Percentiles rank a stretch among this genome's conserved stretches.
phyloP scores from a whole-genome alignment of 371 early-diverging fungal genomes.

The Lichtheimia hyalospora region DNA sequence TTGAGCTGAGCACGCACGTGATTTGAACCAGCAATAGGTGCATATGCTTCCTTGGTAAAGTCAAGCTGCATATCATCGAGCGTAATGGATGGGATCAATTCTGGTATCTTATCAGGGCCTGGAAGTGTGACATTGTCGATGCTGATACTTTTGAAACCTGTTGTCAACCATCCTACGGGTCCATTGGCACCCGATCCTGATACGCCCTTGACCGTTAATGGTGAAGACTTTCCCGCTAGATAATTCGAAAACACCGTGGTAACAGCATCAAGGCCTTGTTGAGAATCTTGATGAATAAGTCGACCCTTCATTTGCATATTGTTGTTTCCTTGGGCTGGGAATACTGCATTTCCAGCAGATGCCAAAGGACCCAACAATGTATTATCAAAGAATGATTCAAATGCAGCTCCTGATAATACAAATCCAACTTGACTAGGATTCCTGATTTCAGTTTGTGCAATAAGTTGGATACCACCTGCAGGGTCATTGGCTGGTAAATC shows the following conservation, averaged over 20 bases:
- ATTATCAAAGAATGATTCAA: conserved; percentile 32
- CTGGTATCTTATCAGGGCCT: conserved; percentile 17
- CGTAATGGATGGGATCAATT: conserved; percentile 21
- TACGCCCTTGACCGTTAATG: conserved; percentile 49
- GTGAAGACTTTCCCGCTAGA: conserved; percentile 40
- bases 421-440: conserved; percentile 61
- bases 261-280: conserved; percentile 48
- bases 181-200: conserved; percentile 55
- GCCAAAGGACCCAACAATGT: conserved; percentile 35
- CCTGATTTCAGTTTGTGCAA: conserved; percentile 44
- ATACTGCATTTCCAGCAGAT: conserved; percentile 30
- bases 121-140: conserved; percentile 50
- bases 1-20: conserved; percentile 46
- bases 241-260: conserved; percentile 54
- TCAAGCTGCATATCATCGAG: conserved; percentile 50
- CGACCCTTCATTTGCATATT: conserved; percentile 52
- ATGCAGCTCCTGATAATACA: conserved; percentile 38
- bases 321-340: conserved; percentile 29
- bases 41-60: conserved; percentile 53
- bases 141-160: conserved; percentile 53
- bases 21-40: conserved; percentile 44
- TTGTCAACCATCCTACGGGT: conserved; percentile 56
- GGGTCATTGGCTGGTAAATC: conserved; percentile 61
- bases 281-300: conserved; percentile 42
- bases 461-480: conserved; percentile 56